Evolutionary conservation across 345 rosid genomes (phyloP), one percentile per base, ranked within the genome.

Genomic region (Citrus maxima): DNA sequence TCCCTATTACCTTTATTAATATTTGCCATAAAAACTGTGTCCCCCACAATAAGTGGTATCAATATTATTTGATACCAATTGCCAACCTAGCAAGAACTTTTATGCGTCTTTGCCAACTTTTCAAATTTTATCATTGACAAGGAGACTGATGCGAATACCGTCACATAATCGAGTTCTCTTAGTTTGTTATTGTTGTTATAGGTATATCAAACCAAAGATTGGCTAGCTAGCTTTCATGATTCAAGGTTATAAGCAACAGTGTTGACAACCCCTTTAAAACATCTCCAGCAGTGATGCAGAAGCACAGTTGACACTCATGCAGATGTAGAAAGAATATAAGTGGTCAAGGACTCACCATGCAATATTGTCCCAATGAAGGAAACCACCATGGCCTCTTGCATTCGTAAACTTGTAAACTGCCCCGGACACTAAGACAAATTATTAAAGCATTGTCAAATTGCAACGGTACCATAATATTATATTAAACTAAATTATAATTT

Each of bases 301-400:
- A 54, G 62, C 74, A 70, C 37, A 40, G 1, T 22, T 54, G 65
- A 69, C 40, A 9, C 9, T 62, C 13, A n/a, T 27, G 54, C 32
- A 69, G 42, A 75, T 34, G 19, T 51, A 28, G 18, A 66, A 60
- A 46, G 30, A 75, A 38, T 63, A 18, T 37, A 60, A 70, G 54
- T 67, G 49, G 69, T 51, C 66, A 69, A 30, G 67, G 61, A 76
- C 82, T 86, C 87, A 92, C 85, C 86, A 87, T n/a, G 78, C 76
- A 37, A 85, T 76, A 74, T 87, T 82, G 78, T 91, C 91, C 94
- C 95, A 93, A 30, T 86, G 88, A 81, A 95, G 95, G 80, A 87
- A 89, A 79, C 96, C 92, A 59, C 93, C 95, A 60, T 89, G 97
- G 65, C 98, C 98, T 30, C 90, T 82, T 42, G 92, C 93, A 82